Base-by-base conservation (phyloP, 768 basidiomycete genomes). In the Hygrocybe punicea region DNA sequence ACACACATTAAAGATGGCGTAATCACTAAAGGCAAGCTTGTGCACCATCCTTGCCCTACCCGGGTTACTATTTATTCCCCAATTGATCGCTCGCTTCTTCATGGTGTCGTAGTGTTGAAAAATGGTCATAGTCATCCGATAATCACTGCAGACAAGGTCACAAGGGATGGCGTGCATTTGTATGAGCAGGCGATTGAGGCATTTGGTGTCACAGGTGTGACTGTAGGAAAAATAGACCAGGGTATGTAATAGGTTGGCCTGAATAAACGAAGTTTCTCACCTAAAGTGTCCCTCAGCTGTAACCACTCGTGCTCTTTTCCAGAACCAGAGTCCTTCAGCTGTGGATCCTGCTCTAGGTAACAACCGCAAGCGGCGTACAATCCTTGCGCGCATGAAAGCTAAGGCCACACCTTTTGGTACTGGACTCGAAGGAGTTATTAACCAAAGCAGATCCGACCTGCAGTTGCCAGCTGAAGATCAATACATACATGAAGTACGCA, bases 71-170 rank as follows among this genome's bases (percentile, higher is more conserved):
- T 64, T 5, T 60, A 51, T 25, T 40, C 56, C 0, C 63, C 63
- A 4, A 8, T 62, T 17, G 60, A 64, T 16, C 58, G 50, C 16
- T 5, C 16, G 0, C 56, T 57, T 25, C 58, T 25, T 7, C 58
- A 56, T 3, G 63, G 56, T 1, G 58, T 64, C 17, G 37, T 64
- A 8, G 16, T 60, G 17, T 3, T 64, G 1, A 8, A 19, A 29
- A 50, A 50, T 1, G 40, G 53, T 7, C 63, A 64, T 29, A 62
- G 59, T 33, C 63, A 64, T 35, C 63, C 63, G 1, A 47, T 48
- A 13, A 50, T 55, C 6, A 49, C 63, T 23, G 19, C 47, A 0
- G 58, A 49, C 1, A 64, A 64, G 29, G 2, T 59, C 1, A 50
- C 60, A 6, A 36, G 44, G 10, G 29, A 60, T 29, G 63, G 58